Base-by-base conservation (phyloP, 23 red algal species). In the Gracilaria vermiculophylla region DNA sequence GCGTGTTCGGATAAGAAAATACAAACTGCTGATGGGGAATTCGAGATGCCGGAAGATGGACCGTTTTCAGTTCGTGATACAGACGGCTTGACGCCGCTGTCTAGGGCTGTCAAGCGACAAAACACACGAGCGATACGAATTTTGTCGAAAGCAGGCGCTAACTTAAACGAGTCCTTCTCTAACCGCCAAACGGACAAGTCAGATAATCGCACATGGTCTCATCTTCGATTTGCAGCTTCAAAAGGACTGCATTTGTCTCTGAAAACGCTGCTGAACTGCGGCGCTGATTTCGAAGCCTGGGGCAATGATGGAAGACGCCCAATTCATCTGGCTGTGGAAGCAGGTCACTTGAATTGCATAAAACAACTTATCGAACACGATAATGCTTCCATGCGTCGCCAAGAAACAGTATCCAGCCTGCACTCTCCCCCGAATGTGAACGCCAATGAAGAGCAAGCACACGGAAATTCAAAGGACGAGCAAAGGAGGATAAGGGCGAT, bases 261-360 rank as follows among this genome's bases (percentile, higher is more conserved):
- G 19, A 45, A 35, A 53, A 53, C 32, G 31, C 64, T 85, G 25
- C 62, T 85, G 8, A 48, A 85, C 57, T 50, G 43, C n/a, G 64
- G 81, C 17, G 81, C 81, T 15, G 81, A 85, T 71, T 65, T 69
- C 48, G 60, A 53, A 9, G 23, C 61, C 3, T 85, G 81, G 81
- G 81, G 81, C 3, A 69, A 50, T 11, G 81, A 85, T 28, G 81
- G 81, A n/a, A 47, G 81, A 73, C 58, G 81, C 19, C 60, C 81
- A 23, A 40, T 73, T 42, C 81, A 85, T 69, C 10, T 70, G 39
- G 81, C 81, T 48, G 81, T 85, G 3, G 61, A 85, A 62, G 62
- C 62, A 69, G 81, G 81, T n/a, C 81, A 85, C 11, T 14, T 85
- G 10, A 66, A 73, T 31, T 85, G 81, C 50, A 62, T 85, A 1